phyloP scores from a whole-genome alignment of 495 filamentous ascomycete genomes.

The Mytilinidion resinicola region DNA sequence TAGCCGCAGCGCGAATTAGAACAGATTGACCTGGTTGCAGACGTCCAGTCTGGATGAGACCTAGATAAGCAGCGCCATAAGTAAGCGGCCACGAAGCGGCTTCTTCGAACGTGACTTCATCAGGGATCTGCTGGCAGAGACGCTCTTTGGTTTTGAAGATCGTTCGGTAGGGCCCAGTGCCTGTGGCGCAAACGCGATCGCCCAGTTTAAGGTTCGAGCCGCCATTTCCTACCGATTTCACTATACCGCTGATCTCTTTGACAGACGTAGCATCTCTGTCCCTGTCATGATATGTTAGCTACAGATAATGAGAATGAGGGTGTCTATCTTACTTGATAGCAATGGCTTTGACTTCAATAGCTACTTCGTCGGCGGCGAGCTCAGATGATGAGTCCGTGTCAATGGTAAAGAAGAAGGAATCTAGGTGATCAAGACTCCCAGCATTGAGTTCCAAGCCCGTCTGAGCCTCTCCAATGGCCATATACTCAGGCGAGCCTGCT shows the following conservation, averaged over 20 bases:
- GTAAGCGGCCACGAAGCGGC: constrained; percentile 52
- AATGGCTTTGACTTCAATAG: constrained; percentile 1
- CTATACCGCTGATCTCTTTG: not conserved
- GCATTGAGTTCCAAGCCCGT: constrained; percentile 15
- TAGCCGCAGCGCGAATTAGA: constrained; percentile 7
- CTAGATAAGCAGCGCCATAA: constrained; percentile 53
- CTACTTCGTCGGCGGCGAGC: not conserved
- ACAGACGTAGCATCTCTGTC: not conserved
- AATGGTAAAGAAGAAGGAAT: constrained; percentile 29
- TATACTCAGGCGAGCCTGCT: not conserved
- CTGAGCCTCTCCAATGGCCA: constrained; percentile 10
- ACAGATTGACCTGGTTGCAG: constrained; percentile 27
- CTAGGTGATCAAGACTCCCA: constrained; percentile 14
- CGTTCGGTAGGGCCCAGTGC: constrained; percentile 12
- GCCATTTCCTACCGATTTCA: constrained; percentile 1
- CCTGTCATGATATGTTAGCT: not conserved
- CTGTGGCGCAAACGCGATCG: constrained; percentile 39
- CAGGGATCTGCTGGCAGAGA: constrained; percentile 37
- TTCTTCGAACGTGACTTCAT: constrained; percentile 46
- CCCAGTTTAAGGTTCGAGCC: constrained; percentile 23
- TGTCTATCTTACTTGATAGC: not conserved
- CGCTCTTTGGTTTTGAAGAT: constrained; percentile 36
- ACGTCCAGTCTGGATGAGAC: constrained; percentile 36
- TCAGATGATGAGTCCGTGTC: not conserved
- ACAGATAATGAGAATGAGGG: constrained; percentile 5